phyloP scores from a whole-genome alignment of 257 asterid species.

The Solanum ossicruentum region DNA sequence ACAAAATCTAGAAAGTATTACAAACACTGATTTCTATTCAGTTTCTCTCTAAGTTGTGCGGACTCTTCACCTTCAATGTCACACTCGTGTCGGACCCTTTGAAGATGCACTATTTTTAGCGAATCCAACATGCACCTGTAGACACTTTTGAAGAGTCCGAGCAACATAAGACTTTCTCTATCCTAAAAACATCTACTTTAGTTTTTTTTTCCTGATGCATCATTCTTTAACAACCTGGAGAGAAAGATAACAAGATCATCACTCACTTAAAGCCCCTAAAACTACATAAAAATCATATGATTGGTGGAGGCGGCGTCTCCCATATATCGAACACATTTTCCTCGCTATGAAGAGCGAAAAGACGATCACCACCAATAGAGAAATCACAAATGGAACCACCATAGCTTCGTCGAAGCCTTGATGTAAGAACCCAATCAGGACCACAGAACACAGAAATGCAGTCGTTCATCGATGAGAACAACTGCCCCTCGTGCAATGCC shows the following conservation, averaged over 20 bases:
- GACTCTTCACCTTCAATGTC: too few relatives aligned
- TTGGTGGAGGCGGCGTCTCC: conserved; percentile 65
- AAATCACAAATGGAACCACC: conserved; percentile 94
- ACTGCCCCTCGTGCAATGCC: conserved; percentile 66
- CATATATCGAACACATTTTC: conserved; percentile 82
- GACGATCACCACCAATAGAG: conserved; percentile 79
- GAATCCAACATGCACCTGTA: too few relatives aligned
- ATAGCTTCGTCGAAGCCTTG: conserved; percentile 54
- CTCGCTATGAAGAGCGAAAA: conserved; percentile 79
- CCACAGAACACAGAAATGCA: conserved; percentile 76
- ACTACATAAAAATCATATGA: conserved; percentile 27
- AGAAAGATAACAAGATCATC: background rate
- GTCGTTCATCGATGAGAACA: conserved; percentile 87
- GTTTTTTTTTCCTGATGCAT: background rate
- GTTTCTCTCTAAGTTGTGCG: background rate
- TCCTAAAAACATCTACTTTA: conserved; percentile 1
- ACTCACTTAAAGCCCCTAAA: background rate
- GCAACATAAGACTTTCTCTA: background rate
- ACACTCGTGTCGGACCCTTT: too few relatives aligned
- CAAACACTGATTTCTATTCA: background rate
- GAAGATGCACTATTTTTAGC: too few relatives aligned
- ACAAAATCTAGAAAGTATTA: conserved; percentile 2
- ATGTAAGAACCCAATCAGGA: conserved; percentile 71
- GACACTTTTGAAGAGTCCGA: too few relatives aligned
- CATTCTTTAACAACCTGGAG: conserved; percentile 5